These are phyloP conservation scores for Mucor saturninus DNA, from an alignment of 371 early-diverging fungal species.

Conservation along the genomic window DNA sequence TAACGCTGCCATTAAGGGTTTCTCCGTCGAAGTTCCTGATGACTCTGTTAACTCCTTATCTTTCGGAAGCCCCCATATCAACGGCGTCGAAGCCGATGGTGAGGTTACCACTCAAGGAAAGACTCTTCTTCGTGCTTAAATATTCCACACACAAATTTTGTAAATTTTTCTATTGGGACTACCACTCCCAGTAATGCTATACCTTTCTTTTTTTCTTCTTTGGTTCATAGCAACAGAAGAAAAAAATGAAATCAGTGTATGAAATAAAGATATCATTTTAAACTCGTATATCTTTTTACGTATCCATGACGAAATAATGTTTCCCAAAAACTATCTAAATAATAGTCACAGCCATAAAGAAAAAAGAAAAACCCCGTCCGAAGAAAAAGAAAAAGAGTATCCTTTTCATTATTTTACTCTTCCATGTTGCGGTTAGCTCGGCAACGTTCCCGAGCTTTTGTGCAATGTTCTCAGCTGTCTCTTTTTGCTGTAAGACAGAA, in stretches of 20 bases:
- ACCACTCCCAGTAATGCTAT: neutral
- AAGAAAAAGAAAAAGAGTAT: neutral
- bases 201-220: neutral
- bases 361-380: too few species aligned
- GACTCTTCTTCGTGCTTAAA: conserved; percentile 12
- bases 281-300: neutral
- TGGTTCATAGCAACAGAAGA: neutral
- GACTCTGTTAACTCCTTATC: conserved; percentile 32
- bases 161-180: conserved; percentile 1
- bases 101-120: conserved; percentile 54
- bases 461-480: neutral
- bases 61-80: conserved; percentile 36
- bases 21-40: conserved; percentile 58
- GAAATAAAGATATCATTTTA: neutral
- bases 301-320: neutral
- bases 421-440: conserved; percentile 19
- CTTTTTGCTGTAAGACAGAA: conserved; percentile 5
- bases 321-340: neutral
- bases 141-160: neutral
- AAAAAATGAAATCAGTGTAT: neutral
- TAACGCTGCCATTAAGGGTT: conserved; percentile 46
- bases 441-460: conserved; percentile 9
- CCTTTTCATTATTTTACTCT: neutral
- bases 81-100: conserved; percentile 59
- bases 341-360: neutral